Evolutionary conservation across 2,329 filamentous ascomycete genomes (phyloP).

Genomic region (Epichloe sp.): DNA sequence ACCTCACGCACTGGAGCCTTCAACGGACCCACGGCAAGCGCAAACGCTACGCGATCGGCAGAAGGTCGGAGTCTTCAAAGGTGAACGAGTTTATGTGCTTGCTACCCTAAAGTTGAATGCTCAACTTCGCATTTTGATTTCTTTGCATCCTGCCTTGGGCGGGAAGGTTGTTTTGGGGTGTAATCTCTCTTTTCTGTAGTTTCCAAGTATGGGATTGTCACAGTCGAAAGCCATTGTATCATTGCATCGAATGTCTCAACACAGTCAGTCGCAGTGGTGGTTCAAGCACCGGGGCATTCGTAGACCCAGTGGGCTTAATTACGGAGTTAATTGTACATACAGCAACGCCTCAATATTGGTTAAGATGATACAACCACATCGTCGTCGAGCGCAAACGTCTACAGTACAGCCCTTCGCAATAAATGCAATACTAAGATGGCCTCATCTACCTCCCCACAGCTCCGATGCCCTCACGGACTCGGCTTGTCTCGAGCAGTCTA

Average conservation of each 20-base stretch:
- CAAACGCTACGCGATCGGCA: slow-evolving; percentile 12
- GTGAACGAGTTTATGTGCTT: neutral
- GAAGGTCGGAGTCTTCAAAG: slow-evolving; percentile 17
- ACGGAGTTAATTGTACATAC: neutral
- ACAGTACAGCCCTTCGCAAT: neutral
- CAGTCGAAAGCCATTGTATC: neutral
- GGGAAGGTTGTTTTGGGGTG: too few relatives aligned
- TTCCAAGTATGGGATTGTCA: too few relatives aligned
- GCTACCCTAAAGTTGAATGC: neutral
- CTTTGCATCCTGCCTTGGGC: too few relatives aligned
- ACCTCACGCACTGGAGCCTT: slow-evolving; percentile 29
- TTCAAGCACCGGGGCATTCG: neutral
- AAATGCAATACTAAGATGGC: neutral
- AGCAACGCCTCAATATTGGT: neutral
- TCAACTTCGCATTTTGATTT: too few relatives aligned
- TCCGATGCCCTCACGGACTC: neutral
- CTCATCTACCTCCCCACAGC: neutral
- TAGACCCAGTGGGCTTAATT: neutral
- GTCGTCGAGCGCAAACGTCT: neutral
- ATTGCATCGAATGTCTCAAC: neutral
- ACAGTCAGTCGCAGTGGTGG: too few relatives aligned
- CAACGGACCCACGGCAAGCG: slow-evolving; percentile 7
- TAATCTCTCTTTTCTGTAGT: too few relatives aligned
- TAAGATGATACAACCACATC: neutral
- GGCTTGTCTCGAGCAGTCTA: neutral